Base-by-base conservation (phyloP, 139 green algal genomes). In the Nannochloris sp. region DNA sequence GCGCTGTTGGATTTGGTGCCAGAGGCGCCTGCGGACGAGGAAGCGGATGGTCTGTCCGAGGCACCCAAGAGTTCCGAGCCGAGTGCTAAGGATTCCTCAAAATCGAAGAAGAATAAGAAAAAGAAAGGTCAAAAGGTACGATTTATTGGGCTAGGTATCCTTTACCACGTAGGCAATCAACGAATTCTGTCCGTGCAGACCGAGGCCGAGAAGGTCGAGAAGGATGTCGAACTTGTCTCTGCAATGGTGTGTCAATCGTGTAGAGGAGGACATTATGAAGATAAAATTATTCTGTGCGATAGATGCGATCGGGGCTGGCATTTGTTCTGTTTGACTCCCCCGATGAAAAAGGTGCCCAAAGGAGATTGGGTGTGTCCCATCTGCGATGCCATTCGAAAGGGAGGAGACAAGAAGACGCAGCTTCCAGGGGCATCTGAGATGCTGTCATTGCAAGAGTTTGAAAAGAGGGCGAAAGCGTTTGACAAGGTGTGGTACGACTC, bases 271-370 rank as follows among this genome's bases (percentile, higher is more conserved):
- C 80, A 85, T 3, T 66, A 79, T 55, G 83, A 93, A 61, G 77
- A 87, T 26, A 65, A 79, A 56, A 91, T 95, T 57, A 82, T 95
- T 61, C 69, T 91, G 20, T 96, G 89, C 69, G 88, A 94, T 66
- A 58, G 68, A 12, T 96, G 87, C 63, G 77, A 93, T 50, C 66
- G 73, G 50, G 85, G 82, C 11, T 89, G 74, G 68, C 78, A 85
- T 62, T 65, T 84, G 36, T 93, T 89, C 63, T 95, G 87, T 74
- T 73, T 93, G 25, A 67, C 68, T 4, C 87, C 87, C 25, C 78
- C 85, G 4, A 50, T 92, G 56, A 61, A 79, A 6, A 56, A 60
- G n/a, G 73, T 92, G 25, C 88, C 89, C 8, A 70, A 79, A 11
- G 85, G 88, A n/a, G 79, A 92, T 30, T 96, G 88, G 87, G 68